Evolutionary conservation across 2,329 filamentous ascomycete species (phyloP), one percentile per base, ranked within the genome.

Genomic region (Annulohypoxylon truncatum): DNA sequence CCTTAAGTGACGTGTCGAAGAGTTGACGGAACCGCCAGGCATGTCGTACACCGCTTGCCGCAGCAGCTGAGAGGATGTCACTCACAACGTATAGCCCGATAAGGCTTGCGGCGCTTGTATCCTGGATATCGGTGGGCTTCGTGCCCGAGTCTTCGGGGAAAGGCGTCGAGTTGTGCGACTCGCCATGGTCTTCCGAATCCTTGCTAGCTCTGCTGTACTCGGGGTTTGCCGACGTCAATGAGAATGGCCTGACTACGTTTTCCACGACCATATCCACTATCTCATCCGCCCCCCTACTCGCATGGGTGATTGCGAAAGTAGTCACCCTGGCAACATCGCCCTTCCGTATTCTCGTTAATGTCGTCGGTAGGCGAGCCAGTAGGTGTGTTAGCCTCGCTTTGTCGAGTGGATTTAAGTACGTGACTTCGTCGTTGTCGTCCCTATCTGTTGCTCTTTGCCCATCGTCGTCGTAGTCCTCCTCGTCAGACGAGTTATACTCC

Each of bases 281-380:
- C 80, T 98, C 96, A 69, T 96, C 92, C 10, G 93, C 92, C 13
- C 94, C 96, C 18, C 89, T 86, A 38, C 91, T 92, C 1, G 94
- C 92, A 76, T 98, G 93, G 2, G 90, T 90, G 60, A 98, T 93
- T 10, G 94, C 94, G 79, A 98, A 97, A 2, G 91, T 87, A 0
- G 94, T 95, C 1, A 97, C 85, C 4, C 94, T 87, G 1, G 93
- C 94, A 47, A 98, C 88, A 74, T 98, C 93, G 2, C 93, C 94
- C 74, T 93, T 93, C 26, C 92, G 87, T 24, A 97, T 83, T 70
- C 87, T 91, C 1, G 89, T 87, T 38, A 93, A 88, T 2, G 87
- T 89, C 2, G 89, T 92, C 0, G 96, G 96, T 24, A 98, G 82
- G 13, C 94, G 88, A 2, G 92, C 89, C n/a, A 98, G 84, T 8